Evolutionary conservation across 2,329 filamentous ascomycete genomes (phyloP).

Genomic region (Fusarium sp.): DNA sequence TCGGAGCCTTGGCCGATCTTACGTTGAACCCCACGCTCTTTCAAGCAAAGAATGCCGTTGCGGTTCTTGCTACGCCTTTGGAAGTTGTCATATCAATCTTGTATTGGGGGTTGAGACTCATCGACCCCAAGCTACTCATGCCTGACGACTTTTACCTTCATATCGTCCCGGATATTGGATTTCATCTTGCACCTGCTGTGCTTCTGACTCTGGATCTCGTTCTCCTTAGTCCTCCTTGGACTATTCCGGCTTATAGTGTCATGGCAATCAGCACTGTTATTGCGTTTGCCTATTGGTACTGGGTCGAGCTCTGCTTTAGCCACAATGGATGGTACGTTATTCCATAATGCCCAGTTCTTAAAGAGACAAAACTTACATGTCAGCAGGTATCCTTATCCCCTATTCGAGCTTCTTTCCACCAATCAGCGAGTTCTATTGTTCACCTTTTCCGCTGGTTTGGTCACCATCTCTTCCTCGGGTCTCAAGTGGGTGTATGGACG

Average conservation of each 20-base stretch:
- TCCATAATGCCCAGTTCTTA: not conserved
- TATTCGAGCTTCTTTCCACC: slow-evolving; percentile 79
- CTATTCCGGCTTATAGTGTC: slow-evolving; percentile 71
- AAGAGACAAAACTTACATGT: slow-evolving; percentile 16
- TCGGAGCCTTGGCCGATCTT: slow-evolving; percentile 76
- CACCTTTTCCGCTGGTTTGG: slow-evolving; percentile 75
- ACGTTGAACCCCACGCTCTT: slow-evolving; percentile 72
- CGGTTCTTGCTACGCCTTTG: slow-evolving; percentile 76
- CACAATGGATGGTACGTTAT: slow-evolving; percentile 73
- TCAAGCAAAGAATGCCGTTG: slow-evolving; percentile 75
- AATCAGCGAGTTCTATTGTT: slow-evolving; percentile 79
- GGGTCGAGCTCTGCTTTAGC: slow-evolving; percentile 80
- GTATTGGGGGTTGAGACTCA: slow-evolving; percentile 78
- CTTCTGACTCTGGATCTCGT: slow-evolving; percentile 76
- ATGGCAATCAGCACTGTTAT: slow-evolving; percentile 70
- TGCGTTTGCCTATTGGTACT: slow-evolving; percentile 80
- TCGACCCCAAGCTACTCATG: slow-evolving; percentile 67
- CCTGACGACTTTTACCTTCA: slow-evolving; percentile 70
- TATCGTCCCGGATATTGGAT: slow-evolving; percentile 72
- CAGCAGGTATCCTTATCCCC: slow-evolving; percentile 85
- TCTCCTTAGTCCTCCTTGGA: slow-evolving; percentile 81
- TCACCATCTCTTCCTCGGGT: slow-evolving; percentile 77
- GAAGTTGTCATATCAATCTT: slow-evolving; percentile 79
- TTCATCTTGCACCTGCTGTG: slow-evolving; percentile 76
- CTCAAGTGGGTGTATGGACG: slow-evolving; percentile 79